phyloP scores from a whole-genome alignment of 108 stramenopile species.

The Craspedostauros australis region DNA sequence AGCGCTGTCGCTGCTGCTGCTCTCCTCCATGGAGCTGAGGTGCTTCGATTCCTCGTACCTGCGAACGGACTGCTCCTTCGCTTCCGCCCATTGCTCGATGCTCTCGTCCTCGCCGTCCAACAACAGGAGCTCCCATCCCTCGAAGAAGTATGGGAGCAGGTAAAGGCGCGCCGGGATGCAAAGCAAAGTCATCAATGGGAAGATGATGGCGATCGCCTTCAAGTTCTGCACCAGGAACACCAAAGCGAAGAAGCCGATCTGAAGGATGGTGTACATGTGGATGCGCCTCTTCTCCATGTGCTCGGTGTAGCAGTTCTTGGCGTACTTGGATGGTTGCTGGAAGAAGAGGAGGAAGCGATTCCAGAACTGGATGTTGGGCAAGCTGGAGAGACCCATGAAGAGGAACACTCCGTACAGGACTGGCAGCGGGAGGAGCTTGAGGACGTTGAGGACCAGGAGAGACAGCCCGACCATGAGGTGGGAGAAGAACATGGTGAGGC shows the following conservation, averaged over 20 bases:
- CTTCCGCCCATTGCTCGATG: constrained; percentile 17
- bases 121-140: constrained; percentile 32
- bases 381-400: constrained; percentile 37
- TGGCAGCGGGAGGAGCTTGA: constrained; percentile 32
- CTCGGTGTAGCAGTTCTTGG: constrained; percentile 20
- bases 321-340: constrained; percentile 31
- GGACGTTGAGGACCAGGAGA: constrained; percentile 7
- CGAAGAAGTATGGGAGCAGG: constrained; percentile 39
- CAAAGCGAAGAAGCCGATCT: constrained; percentile 29
- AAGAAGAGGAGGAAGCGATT: constrained; percentile 42
- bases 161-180: constrained; percentile 43
- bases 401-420: constrained; percentile 45
- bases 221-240: constrained; percentile 35
- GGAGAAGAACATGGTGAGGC: constrained; percentile 24
- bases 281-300: constrained; percentile 25
- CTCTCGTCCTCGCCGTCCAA: constrained; percentile 34
- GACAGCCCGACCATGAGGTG: constrained; percentile 23
- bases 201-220: constrained; percentile 37
- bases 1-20: neutral
- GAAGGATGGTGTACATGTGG: constrained; percentile 34
- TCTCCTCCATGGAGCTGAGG: too few species aligned
- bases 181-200: constrained; percentile 35
- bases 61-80: too few species aligned
- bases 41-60: too few species aligned
- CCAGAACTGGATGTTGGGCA: constrained; percentile 41